phyloP scores from a whole-genome alignment of 805 yeast species.

The Metschnikowia cerradonensis region DNA sequence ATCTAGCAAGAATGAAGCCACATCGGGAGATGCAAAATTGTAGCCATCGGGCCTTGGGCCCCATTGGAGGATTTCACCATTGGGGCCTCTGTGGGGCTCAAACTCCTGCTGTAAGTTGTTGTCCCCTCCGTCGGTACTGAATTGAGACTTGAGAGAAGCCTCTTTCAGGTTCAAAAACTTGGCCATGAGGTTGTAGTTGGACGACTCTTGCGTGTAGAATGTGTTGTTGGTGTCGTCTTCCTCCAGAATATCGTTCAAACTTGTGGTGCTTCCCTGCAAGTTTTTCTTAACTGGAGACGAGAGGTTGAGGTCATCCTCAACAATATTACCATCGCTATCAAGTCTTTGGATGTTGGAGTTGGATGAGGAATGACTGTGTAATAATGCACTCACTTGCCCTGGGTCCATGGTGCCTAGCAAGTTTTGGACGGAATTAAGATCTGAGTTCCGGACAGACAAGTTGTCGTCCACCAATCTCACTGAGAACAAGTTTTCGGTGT shows the following conservation, averaged over 20 bases:
- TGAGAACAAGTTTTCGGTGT: slow-evolving; percentile 77
- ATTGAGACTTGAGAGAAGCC: slow-evolving; percentile 1
- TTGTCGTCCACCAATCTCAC: slow-evolving; percentile 68
- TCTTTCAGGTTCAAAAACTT: slow-evolving; percentile 13
- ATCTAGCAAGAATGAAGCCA: slow-evolving; percentile 10
- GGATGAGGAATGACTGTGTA: slow-evolving; percentile 24
- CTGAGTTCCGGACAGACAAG: slow-evolving; percentile 27
- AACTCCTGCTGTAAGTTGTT: slow-evolving; percentile 25
- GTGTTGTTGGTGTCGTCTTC: slow-evolving; percentile 11
- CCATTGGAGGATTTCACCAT: slow-evolving; percentile 21
- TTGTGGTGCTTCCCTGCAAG: slow-evolving; percentile 1
- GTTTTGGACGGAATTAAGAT: slow-evolving; percentile 10
- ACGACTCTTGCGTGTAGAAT: slow-evolving; percentile 14
- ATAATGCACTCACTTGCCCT: slow-evolving; percentile 17
- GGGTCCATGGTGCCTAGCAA: slow-evolving; percentile 24
- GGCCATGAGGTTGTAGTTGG: slow-evolving; percentile 16
- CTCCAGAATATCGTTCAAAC: slow-evolving; percentile 14
- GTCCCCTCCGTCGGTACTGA: slow-evolving; percentile 1
- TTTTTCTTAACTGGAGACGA: slow-evolving; percentile 14
- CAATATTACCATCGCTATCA: slow-evolving; percentile 44
- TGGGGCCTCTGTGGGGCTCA: slow-evolving; percentile 23
- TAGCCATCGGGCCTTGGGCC: slow-evolving; percentile 20
- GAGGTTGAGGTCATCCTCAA: slow-evolving; percentile 15
- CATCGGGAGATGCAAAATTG: slow-evolving; percentile 16
- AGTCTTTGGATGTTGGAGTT: slow-evolving; percentile 42